Percentiles rank a stretch among this genome's conserved stretches.
phyloP scores from a whole-genome alignment of 1,284 basidiomycete genomes.

The Retiboletus flavoniger region DNA sequence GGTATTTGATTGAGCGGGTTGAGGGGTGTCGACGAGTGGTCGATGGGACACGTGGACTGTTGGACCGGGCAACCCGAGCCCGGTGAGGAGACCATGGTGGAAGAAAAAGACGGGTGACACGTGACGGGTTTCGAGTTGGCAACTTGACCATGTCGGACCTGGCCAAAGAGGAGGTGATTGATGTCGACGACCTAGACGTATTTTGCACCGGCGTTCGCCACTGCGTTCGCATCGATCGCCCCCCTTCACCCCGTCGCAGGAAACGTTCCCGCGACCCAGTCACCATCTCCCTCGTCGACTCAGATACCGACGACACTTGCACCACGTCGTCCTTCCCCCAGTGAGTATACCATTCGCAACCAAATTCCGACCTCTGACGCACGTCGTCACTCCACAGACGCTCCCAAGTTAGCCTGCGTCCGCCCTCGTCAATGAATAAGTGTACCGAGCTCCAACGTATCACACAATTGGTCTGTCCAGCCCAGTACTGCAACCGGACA shows the following conservation, averaged over 20 bases:
- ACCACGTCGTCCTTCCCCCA: constrained; percentile 4
- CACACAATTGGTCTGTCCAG: constrained; percentile 24
- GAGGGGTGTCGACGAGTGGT: constrained; percentile 45
- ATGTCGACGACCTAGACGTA: constrained; percentile 29
- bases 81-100: constrained; percentile 24
- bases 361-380: background rate
- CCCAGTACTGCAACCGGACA: background rate
- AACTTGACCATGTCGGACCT: constrained; percentile 11
- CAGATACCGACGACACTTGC: constrained; percentile 15
- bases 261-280: constrained; percentile 14
- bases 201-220: constrained; percentile 21
- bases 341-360: too few relatives aligned
- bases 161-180: constrained; percentile 23
- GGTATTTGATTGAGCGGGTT: constrained; percentile 95
- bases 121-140: constrained; percentile 3
- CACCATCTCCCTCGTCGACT: constrained; percentile 22
- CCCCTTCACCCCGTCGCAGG: constrained; percentile 9
- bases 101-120: background rate
- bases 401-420: background rate
- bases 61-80: constrained; percentile 24
- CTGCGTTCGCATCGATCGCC: constrained; percentile 17
- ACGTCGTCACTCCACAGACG: background rate
- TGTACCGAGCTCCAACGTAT: constrained; percentile 28
- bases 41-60: constrained; percentile 43
- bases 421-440: background rate